These are phyloP conservation scores for Solanum pimpinellifolium DNA, from an alignment of 257 asterid species.

Conservation along the genomic window DNA sequence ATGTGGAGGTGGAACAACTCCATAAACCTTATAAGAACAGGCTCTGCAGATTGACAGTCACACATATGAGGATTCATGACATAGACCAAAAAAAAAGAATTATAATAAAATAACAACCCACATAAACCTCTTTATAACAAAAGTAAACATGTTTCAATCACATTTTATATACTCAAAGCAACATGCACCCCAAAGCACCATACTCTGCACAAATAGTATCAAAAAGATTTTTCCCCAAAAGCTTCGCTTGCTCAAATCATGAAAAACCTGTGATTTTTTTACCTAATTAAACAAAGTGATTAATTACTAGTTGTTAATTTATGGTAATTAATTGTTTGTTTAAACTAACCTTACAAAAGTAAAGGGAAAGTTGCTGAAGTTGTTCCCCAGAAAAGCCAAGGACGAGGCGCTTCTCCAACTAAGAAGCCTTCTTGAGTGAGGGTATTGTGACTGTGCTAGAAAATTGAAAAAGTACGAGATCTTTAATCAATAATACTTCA, in stretches of 20 bases:
- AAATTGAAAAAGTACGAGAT: no score
- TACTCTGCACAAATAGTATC: conserved; percentile 76
- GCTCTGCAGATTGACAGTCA: conserved; percentile 38
- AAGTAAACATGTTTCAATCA: not conserved
- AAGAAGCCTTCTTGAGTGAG: no score
- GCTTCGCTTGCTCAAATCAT: conserved; percentile 61
- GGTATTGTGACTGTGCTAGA: no score
- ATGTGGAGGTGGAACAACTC: conserved; percentile 96
- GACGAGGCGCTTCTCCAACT: no score
- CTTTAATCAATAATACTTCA: no score
- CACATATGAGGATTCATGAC: not conserved
- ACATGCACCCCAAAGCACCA: conserved; percentile 65
- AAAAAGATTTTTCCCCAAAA: conserved; percentile 84
- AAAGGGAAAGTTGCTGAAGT: no score
- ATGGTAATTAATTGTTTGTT: no score
- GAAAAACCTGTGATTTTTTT: no score
- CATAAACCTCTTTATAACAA: not conserved
- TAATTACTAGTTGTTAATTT: no score
- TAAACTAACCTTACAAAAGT: no score
- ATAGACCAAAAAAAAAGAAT: not conserved
- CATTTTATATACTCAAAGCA: conserved; percentile 1
- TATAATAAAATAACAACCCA: not conserved
- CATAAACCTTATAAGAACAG: conserved; percentile 78
- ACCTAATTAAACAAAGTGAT: no score
- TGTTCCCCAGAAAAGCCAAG: no score